These are phyloP conservation scores for Westerdykella sp. DNA, from an alignment of 2,329 filamentous ascomycete species.

Conservation along the genomic window DNA sequence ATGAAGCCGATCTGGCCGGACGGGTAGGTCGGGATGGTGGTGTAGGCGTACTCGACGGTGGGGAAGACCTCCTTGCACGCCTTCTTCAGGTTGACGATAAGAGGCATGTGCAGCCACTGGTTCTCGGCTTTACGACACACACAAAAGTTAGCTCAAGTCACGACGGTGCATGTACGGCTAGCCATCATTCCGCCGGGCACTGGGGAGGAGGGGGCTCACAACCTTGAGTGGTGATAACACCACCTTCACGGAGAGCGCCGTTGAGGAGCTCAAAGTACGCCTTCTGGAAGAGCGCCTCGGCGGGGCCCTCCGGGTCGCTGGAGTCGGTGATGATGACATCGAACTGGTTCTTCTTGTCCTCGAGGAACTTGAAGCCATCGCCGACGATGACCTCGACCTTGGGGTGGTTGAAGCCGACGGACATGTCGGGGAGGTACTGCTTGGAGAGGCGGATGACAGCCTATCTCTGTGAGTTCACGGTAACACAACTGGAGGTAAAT, in stretches of 20 bases:
- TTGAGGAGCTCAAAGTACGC: conserved; percentile 94
- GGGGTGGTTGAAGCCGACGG: conserved; percentile 86
- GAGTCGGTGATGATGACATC: conserved; percentile 99
- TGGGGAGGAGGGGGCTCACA: conserved; percentile 69
- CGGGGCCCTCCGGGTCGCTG: conserved; percentile 92
- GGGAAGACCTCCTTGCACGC: conserved; percentile 96
- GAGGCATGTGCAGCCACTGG: conserved; percentile 94
- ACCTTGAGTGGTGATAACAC: conserved; percentile 99
- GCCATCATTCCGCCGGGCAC: conserved; percentile 12
- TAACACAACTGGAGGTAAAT: neutral
- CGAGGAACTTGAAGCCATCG: conserved; percentile 98
- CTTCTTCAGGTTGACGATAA: conserved; percentile 95
- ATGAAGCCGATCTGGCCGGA: conserved; percentile 99
- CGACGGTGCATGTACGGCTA: conserved; percentile 11
- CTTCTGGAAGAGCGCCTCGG: conserved; percentile 96
- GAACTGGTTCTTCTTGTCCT: conserved; percentile 93
- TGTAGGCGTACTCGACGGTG: conserved; percentile 96
- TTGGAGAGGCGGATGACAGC: conserved; percentile 97
- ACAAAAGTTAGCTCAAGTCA: conserved; percentile 22
- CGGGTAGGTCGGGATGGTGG: conserved; percentile 97
- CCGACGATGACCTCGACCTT: conserved; percentile 89
- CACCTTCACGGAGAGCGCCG: conserved; percentile 85
- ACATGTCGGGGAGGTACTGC: conserved; percentile 93
- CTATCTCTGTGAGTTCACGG: conserved; percentile 23
- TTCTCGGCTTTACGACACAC: conserved; percentile 68